phyloP scores from a whole-genome alignment of 495 filamentous ascomycete genomes.

The Penicillium flavigenum region DNA sequence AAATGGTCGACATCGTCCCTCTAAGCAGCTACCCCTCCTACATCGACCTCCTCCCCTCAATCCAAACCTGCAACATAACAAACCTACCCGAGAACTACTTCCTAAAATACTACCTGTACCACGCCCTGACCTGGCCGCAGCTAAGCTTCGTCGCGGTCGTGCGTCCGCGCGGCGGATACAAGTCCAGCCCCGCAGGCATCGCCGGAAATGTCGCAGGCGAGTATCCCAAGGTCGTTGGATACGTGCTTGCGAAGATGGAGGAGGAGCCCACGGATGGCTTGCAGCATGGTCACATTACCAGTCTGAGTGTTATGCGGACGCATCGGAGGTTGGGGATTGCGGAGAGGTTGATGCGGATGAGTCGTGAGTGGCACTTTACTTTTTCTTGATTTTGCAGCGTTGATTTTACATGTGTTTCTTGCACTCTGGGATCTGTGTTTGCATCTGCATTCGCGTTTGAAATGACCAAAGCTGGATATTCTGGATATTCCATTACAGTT shows the following conservation, averaged over 20 bases:
- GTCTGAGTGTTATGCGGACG: constrained; percentile 92
- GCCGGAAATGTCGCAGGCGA: constrained; percentile 57
- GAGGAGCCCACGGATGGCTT: constrained; percentile 91
- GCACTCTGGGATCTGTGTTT: neutral
- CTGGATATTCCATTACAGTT: neutral
- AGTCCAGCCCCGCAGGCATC: constrained; percentile 15
- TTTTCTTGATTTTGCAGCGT: neutral
- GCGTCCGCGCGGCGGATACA: constrained; percentile 64
- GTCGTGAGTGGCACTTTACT: constrained; percentile 60
- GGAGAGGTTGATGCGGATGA: constrained; percentile 95
- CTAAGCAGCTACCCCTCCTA: constrained; percentile 50
- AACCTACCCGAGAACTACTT: constrained; percentile 99
- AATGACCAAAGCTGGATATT: too few relatives aligned
- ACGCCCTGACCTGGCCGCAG: constrained; percentile 96
- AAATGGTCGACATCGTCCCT: constrained; percentile 55
- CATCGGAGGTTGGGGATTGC: constrained; percentile 88
- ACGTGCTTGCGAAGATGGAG: constrained; percentile 99
- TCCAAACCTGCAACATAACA: constrained; percentile 97
- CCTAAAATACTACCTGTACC: constrained; percentile 99
- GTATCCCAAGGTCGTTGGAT: constrained; percentile 97
- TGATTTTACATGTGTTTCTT: neutral
- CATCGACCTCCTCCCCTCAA: constrained; percentile 75
- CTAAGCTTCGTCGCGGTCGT: constrained; percentile 96
- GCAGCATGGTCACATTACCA: constrained; percentile 95
- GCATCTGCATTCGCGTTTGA: neutral